A percentile compares a stretch with the other conserved stretches of the same genome.
Evolutionary conservation across 2,329 filamentous ascomycete species (phyloP).

Genomic region (Pseudogymnoascus sp.): DNA sequence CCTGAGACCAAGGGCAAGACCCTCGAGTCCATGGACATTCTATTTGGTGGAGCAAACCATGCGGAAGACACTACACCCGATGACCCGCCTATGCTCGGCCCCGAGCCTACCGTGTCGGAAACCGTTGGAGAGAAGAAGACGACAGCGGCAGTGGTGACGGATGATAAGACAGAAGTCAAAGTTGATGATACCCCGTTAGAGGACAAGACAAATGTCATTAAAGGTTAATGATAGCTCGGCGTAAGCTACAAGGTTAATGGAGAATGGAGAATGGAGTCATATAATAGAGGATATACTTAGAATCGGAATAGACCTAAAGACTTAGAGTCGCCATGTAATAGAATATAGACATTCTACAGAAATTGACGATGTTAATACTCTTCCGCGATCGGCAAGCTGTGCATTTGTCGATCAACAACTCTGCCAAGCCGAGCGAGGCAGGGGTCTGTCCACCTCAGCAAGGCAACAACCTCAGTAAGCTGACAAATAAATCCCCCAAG

Average conservation of each 20-base stretch:
- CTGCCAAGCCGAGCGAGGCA: neutral
- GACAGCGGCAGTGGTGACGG: neutral
- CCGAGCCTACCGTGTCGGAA: neutral
- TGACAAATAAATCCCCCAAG: neutral
- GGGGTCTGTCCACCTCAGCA: neutral
- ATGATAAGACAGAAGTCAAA: neutral
- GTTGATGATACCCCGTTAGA: neutral
- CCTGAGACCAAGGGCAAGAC: constrained; percentile 24
- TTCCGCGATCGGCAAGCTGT: neutral
- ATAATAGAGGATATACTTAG: neutral
- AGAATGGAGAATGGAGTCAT: constrained; percentile 1
- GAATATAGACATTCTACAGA: neutral
- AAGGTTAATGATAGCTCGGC: neutral
- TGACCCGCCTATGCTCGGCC: neutral
- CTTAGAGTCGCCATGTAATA: neutral
- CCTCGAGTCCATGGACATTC: constrained; percentile 20
- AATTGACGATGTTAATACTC: neutral
- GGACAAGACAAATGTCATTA: neutral
- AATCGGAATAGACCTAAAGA: neutral
- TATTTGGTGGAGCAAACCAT: constrained; percentile 25
- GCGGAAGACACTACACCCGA: constrained; percentile 1
- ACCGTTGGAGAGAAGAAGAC: neutral
- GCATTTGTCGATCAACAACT: neutral
- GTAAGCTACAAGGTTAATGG: neutral
- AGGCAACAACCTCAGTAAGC: neutral